These are phyloP conservation scores for Epichloe elymi DNA, from an alignment of 2,329 filamentous ascomycete species.

Conservation along the genomic window DNA sequence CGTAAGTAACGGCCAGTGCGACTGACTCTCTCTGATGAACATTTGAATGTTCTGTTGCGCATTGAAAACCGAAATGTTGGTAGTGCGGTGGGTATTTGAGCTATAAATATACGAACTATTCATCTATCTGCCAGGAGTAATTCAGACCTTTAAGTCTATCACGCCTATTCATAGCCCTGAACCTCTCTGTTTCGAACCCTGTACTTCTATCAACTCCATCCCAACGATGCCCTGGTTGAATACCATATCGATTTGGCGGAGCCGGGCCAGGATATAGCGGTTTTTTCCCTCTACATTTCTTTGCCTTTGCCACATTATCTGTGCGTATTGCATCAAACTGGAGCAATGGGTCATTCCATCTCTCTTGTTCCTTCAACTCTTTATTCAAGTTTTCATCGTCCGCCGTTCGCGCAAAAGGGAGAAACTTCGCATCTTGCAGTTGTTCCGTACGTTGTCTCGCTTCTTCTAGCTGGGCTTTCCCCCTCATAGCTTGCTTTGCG, in stretches of 20 bases:
- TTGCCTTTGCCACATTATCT: constrained; percentile 18
- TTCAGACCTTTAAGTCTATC: constrained; percentile 67
- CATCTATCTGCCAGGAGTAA: constrained; percentile 96
- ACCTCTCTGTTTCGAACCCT: constrained; percentile 87
- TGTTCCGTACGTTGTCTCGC: constrained; percentile 50
- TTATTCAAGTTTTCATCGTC: constrained; percentile 81
- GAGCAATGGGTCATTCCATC: constrained; percentile 93
- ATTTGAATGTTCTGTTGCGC: not conserved
- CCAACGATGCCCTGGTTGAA: constrained; percentile 85
- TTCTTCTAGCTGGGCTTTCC: constrained; percentile 70
- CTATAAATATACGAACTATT: constrained; percentile 32
- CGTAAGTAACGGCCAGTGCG: constrained; percentile 17
- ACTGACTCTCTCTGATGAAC: not conserved
- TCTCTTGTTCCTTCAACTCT: constrained; percentile 58
- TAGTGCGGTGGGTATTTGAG: not conserved
- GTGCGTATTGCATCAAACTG: constrained; percentile 52
- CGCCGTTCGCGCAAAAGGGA: constrained; percentile 65
- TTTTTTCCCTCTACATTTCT: constrained; percentile 25
- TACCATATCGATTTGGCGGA: constrained; percentile 86
- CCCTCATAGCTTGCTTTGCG: constrained; percentile 61
- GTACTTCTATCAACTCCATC: constrained; percentile 92
- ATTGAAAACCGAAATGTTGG: not conserved
- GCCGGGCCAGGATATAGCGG: constrained; percentile 68
- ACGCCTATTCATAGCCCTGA: constrained; percentile 70
- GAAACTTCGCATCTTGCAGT: constrained; percentile 67